Evolutionary conservation across 495 filamentous ascomycete species (phyloP), one percentile per base, ranked within the genome.

Genomic region (Penicillium goetzii): DNA sequence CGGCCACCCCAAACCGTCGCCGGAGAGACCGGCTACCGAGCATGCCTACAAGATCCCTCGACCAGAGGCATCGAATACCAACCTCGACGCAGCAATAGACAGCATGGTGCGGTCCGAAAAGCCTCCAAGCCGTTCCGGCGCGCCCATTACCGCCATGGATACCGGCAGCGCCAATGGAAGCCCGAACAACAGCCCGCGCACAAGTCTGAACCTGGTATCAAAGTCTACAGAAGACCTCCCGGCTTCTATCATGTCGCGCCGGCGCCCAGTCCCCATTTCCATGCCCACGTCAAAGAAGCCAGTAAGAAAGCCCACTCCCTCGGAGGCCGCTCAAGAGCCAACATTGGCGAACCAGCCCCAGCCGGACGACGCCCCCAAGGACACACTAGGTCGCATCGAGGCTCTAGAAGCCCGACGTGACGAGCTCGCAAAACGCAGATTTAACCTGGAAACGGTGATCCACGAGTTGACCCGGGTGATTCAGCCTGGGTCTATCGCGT

Each of bases 361-460:
- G 81, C 84, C 8, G 80, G 78, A 41, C 77, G 83, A 49, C 85
- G 89, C 2, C 83, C 88, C 12, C 83, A 90, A 72, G 74, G 68
- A 68, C 41, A 30, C 71, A 1, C 15, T 63, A 17, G 86, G 88
- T 72, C 88, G 88, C 23, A 83, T 95, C 52, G 80, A 85, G 34
- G 78, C 84, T 40, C 81, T 95, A 19, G 84, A 93, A 73, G 85
- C 88, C 0, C 85, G 85, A 67, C 81, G 88, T 49, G 83, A 87
- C 25, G 82, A 86, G 38, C 83, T 97, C 10, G 80, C 76, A 2
- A 83, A 87, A 63, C 86, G 90, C 34, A 86, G 88, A 56, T 76
- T 81, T 58, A 95, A 92, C 73, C 81, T 96, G 62, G 81, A 86
- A 66, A 88, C 83, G 1, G 84, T 89, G 43, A 88, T 93, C 65